Conservation (phyloP, 1,284 basidiomycete genomes). For the Ustilago nuda region DNA sequence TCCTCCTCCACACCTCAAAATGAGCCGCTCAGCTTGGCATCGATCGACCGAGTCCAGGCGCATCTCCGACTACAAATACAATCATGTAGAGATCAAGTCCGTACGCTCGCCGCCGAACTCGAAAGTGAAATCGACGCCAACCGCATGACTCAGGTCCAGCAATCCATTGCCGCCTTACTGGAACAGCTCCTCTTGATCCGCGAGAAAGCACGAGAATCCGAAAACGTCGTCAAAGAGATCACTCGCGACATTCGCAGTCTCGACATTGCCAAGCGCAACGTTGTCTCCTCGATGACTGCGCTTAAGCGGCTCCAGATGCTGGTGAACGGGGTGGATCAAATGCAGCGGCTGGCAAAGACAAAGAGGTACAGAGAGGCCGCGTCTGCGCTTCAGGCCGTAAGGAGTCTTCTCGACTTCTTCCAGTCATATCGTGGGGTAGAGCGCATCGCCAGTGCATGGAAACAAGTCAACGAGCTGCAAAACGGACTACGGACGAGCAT, state of each 20-base stretch:
- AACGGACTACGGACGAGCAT: constrained; percentile 48
- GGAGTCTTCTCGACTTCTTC: constrained; percentile 64
- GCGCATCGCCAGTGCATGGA: constrained; percentile 56
- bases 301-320: constrained; percentile 82
- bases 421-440: constrained; percentile 58
- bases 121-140: constrained; percentile 45
- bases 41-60: constrained; percentile 43
- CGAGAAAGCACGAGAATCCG: constrained; percentile 80
- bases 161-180: constrained; percentile 73
- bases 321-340: constrained; percentile 61
- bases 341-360: constrained; percentile 60
- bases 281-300: constrained; percentile 82
- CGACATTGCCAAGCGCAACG: constrained; percentile 93
- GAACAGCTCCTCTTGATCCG: constrained; percentile 92
- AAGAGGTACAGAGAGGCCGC: constrained; percentile 63
- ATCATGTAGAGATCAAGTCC: constrained; percentile 27
- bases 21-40: constrained; percentile 29
- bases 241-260: constrained; percentile 96
- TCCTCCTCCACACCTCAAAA: constrained; percentile 13
- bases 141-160: constrained; percentile 46
- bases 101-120: constrained; percentile 32
- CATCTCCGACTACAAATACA: constrained; percentile 34
- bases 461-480: constrained; percentile 57
- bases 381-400: constrained; percentile 62
- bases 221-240: constrained; percentile 92